phyloP scores from a whole-genome alignment of 331 rosid genomes.

The Acacia concinna region DNA sequence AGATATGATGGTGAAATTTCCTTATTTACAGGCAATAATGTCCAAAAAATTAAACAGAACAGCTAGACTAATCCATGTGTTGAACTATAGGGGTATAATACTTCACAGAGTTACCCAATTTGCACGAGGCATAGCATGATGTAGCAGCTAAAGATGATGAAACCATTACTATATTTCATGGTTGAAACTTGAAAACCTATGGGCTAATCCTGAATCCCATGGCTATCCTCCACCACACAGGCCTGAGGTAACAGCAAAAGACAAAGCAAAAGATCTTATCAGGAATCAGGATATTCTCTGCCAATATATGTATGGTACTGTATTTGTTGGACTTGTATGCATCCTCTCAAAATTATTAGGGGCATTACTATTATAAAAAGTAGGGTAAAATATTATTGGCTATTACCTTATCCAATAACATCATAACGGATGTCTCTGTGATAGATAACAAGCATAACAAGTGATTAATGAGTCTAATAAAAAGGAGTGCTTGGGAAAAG shows the following conservation, averaged over 20 bases:
- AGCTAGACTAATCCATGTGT: conserved; percentile 38
- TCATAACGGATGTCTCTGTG: background rate
- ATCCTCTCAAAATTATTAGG: conserved; percentile 20
- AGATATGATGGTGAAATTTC: conserved; percentile 31
- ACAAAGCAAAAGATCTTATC: conserved; percentile 26
- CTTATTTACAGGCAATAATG: conserved; percentile 20
- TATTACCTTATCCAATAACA: conserved; percentile 18
- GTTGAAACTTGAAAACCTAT: background rate
- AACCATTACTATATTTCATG: conserved; percentile 22
- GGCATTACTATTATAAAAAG: background rate
- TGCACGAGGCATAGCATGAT: conserved; percentile 24
- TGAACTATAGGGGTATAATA: conserved; percentile 33
- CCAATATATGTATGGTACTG: background rate
- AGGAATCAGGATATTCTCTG: conserved; percentile 14
- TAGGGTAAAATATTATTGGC: background rate
- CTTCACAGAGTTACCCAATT: conserved; percentile 16
- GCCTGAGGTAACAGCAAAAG: conserved; percentile 30
- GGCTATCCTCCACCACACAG: background rate
- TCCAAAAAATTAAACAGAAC: conserved; percentile 28
- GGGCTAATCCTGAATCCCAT: conserved; percentile 22
- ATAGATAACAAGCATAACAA: background rate
- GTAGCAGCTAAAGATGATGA: conserved; percentile 17
- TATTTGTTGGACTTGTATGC: conserved; percentile 20
- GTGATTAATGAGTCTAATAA: background rate
- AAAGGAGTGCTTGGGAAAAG: background rate